Base-by-base conservation (phyloP, 345 rosid genomes). In the Salix udensis region DNA sequence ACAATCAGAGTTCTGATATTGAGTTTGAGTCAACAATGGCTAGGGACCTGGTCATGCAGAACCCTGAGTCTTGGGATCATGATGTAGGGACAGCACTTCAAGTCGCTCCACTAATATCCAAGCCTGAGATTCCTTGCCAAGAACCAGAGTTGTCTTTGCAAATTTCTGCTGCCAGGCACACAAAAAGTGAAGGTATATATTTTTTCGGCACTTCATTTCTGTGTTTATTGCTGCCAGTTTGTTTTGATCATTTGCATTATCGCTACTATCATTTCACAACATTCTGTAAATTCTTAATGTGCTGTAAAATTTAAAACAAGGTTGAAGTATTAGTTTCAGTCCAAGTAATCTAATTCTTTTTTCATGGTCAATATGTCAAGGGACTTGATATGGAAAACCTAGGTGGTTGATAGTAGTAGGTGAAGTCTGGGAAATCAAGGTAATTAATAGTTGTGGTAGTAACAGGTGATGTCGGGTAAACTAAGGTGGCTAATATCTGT, bases 171-270 rank as follows among this genome's bases (percentile, higher is more conserved):
- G 42, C n/a, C 1, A 67, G 42, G 26, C 30, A 36, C 26, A 53
- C 39, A 34, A 40, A 71, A 71, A 24, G 12, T 15, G 10, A 28
- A 72, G 82, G 80, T 84, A 18, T 72, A 30, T 7, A 1, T 50
- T 64, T 58, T 14, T 79, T 6, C 39, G 15, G 8, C 9, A 28
- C 61, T 74, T 66, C 31, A 24, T 55, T 2, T 13, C 24, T 19
- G 13, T 39, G 1, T 23, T n/a, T 66, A 15, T 23, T 23, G 7
- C 8, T 34, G 36, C 67, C 2, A 0, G 1, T 14, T 24, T 19
- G 31, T 6, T 28, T 18, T 37, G 66, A 16, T 12, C 23, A 23
- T 14, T 75, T 31, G 6, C 50, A 36, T 37, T 18, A n/a, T 6
- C n/a, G 16, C 42, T 36, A 42, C 24, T 34, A 23, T 26, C 21